phyloP scores from a whole-genome alignment of 768 basidiomycete genomes.

The Naganishia friedmannii region DNA sequence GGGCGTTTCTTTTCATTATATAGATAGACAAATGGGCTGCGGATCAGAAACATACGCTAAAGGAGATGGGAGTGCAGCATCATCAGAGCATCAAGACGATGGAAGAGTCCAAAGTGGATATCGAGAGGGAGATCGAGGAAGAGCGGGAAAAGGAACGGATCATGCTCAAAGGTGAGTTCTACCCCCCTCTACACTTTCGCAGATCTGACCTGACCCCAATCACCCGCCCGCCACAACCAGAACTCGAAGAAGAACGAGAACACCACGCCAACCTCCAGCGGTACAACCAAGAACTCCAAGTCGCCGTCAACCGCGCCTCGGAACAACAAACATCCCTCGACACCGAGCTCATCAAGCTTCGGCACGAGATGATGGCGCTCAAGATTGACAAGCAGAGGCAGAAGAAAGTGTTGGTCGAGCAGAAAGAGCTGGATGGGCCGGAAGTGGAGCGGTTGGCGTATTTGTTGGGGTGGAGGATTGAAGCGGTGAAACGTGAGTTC shows the following conservation, averaged over 20 bases:
- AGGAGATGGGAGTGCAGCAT: constrained; percentile 65
- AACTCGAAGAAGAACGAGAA: constrained; percentile 46
- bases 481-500: constrained; percentile 64
- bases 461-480: constrained; percentile 64
- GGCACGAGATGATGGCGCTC: constrained; percentile 33
- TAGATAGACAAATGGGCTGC: constrained; percentile 63
- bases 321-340: constrained; percentile 35
- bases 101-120: constrained; percentile 62
- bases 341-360: constrained; percentile 37
- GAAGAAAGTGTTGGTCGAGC: constrained; percentile 58
- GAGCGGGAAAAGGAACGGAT: constrained; percentile 78
- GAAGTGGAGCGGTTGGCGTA: constrained; percentile 64
- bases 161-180: constrained; percentile 67
- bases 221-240: background rate
- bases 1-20: too few relatives aligned
- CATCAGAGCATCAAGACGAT: constrained; percentile 63
- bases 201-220: too few relatives aligned
- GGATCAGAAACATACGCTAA: constrained; percentile 67
- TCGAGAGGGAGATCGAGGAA: constrained; percentile 68
- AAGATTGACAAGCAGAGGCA: constrained; percentile 66
- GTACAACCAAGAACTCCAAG: constrained; percentile 68
- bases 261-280: constrained; percentile 59
- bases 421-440: constrained; percentile 59
- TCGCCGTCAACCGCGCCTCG: constrained; percentile 57
- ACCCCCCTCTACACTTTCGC: constrained; percentile 59